phyloP scores from a whole-genome alignment of 202 grass and related monocot genomes.

The Carex arenaria region DNA sequence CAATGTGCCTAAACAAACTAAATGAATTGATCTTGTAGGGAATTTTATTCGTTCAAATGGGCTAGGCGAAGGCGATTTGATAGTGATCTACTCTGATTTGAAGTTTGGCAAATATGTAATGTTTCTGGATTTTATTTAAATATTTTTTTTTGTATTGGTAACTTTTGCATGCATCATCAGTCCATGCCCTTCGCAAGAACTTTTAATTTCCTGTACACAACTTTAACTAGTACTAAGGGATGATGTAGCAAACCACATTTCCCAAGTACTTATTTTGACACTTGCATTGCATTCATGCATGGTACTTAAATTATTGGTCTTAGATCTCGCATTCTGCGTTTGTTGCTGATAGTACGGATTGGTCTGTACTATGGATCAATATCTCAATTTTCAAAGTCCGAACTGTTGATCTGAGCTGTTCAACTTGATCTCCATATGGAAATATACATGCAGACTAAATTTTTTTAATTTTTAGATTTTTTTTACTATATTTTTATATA shows the following conservation, averaged over 20 bases:
- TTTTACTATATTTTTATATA: no score
- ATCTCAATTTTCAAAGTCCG: no score
- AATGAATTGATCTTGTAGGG: conserved; percentile 24
- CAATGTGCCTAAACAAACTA: neutral
- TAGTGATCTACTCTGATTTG: conserved; percentile 72
- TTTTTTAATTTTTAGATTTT: no score
- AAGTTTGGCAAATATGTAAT: conserved; percentile 93
- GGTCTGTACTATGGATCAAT: no score
- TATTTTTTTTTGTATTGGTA: neutral
- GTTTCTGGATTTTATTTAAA: neutral
- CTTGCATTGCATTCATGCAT: neutral
- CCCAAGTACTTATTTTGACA: neutral
- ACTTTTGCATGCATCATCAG: neutral
- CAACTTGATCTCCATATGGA: no score
- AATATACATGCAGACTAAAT: no score
- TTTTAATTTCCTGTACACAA: neutral
- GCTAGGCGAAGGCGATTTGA: conserved; percentile 83
- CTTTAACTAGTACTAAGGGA: neutral
- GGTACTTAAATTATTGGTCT: neutral
- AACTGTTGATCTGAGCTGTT: no score
- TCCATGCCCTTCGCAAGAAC: neutral
- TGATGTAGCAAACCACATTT: neutral
- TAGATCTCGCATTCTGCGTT: neutral
- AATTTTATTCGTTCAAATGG: conserved; percentile 74
- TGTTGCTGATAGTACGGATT: neutral